phyloP scores from a whole-genome alignment of 495 filamentous ascomycete species.

The Hyaloscypha bicolor region DNA sequence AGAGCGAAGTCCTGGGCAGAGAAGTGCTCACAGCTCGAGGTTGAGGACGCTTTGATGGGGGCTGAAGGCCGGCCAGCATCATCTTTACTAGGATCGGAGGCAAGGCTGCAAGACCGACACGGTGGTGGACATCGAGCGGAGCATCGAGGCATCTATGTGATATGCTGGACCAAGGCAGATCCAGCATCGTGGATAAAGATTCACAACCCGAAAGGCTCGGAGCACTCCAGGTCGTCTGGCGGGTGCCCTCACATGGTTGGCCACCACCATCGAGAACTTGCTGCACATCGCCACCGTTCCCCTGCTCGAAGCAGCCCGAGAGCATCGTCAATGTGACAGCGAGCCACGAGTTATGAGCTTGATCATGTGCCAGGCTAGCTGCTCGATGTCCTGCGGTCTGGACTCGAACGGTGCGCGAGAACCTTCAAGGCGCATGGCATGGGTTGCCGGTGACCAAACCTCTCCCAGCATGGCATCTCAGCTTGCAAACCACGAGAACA shows the following conservation, averaged over 20 bases:
- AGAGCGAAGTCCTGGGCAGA: neutral
- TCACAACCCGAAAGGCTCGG: neutral
- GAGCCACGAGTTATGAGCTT: no score
- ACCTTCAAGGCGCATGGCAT: neutral
- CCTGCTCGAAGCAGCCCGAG: no score
- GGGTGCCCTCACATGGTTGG: neutral
- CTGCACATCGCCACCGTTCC: no score
- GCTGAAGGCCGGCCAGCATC: neutral
- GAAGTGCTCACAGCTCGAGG: neutral
- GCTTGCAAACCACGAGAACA: neutral
- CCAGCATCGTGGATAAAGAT: neutral
- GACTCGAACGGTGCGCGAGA: neutral
- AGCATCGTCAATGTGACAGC: neutral
- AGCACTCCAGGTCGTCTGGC: neutral
- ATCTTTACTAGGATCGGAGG: neutral
- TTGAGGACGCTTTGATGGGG: neutral
- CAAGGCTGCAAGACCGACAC: neutral
- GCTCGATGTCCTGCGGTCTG: conserved; percentile 16
- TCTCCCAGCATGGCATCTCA: neutral
- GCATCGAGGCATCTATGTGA: neutral
- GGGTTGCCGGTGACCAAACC: neutral
- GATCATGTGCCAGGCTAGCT: neutral
- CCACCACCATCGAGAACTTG: no score
- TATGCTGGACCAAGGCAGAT: neutral
- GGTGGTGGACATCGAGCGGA: neutral